Evolutionary conservation across 306 rosid genomes (phyloP).

Genomic region (Clitoria ternatea): DNA sequence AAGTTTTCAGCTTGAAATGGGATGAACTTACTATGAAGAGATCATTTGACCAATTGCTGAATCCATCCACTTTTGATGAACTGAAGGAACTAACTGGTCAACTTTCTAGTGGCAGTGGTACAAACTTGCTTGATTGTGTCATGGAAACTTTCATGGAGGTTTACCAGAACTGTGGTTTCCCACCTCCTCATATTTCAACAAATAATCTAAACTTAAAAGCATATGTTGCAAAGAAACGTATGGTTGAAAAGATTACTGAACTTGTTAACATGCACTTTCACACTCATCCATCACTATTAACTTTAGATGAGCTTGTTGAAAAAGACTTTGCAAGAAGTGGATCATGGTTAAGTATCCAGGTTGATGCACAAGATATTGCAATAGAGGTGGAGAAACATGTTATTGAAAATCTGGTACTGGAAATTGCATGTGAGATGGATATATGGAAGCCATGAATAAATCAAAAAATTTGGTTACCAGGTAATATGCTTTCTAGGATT

Average conservation of each 20-base stretch:
- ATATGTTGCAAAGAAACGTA: slow-evolving; percentile 31
- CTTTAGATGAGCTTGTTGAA: slow-evolving; percentile 39
- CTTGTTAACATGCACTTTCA: slow-evolving; percentile 32
- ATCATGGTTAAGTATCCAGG: slow-evolving; percentile 49
- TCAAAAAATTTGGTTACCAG: not conserved
- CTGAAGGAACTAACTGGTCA: slow-evolving; percentile 34
- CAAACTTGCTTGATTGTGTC: slow-evolving; percentile 44
- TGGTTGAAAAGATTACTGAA: slow-evolving; percentile 43
- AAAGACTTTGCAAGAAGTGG: slow-evolving; percentile 42
- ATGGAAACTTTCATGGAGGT: slow-evolving; percentile 49
- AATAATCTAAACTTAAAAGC: slow-evolving; percentile 27
- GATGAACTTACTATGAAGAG: slow-evolving; percentile 37
- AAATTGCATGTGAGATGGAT: slow-evolving; percentile 43
- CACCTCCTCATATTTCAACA: slow-evolving; percentile 33
- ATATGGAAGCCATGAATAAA: slow-evolving; percentile 6
- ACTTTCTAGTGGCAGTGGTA: slow-evolving; percentile 20
- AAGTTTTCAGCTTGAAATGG: slow-evolving; percentile 45
- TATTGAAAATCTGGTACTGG: slow-evolving; percentile 53
- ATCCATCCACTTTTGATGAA: slow-evolving; percentile 40
- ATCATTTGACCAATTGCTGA: slow-evolving; percentile 33
- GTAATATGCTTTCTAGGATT: not conserved
- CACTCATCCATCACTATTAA: slow-evolving; percentile 25
- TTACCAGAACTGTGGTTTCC: slow-evolving; percentile 35
- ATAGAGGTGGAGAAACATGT: slow-evolving; percentile 42
- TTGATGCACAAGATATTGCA: slow-evolving; percentile 39